Evolutionary conservation across 2,329 filamentous ascomycete species (phyloP).

Genomic region (Bipolaris victoriae): DNA sequence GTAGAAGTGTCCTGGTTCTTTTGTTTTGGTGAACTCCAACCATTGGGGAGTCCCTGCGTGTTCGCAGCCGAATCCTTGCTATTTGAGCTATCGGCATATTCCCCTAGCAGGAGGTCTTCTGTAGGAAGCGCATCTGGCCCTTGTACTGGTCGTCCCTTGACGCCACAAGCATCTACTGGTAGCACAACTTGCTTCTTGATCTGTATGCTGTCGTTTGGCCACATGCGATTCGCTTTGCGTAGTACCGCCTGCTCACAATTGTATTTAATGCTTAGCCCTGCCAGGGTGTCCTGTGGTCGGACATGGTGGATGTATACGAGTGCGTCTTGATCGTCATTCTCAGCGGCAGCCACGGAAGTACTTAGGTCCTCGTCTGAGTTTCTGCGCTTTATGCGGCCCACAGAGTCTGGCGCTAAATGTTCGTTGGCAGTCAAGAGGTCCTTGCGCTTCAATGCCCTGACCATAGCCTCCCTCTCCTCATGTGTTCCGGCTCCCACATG

Average conservation of each 20-base stretch:
- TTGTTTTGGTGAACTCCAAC: conserved; percentile 47
- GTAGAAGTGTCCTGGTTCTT: conserved; percentile 38
- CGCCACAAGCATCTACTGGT: conserved; percentile 86
- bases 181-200: conserved; percentile 79
- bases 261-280: conserved; percentile 88
- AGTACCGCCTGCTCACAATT: conserved; percentile 84
- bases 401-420: conserved; percentile 50
- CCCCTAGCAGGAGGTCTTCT: conserved; percentile 47
- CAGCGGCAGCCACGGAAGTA: conserved; percentile 57
- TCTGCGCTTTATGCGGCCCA: conserved; percentile 65
- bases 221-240: conserved; percentile 87
- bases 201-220: conserved; percentile 92
- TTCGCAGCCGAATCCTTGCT: conserved; percentile 22
- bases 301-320: conserved; percentile 92
- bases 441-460: conserved; percentile 58
- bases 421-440: conserved; percentile 55
- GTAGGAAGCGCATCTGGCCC: conserved; percentile 46
- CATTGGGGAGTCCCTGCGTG: conserved; percentile 41
- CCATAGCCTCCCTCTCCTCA: conserved; percentile 54
- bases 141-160: conserved; percentile 71
- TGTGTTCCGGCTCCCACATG: conserved; percentile 54
- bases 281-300: conserved; percentile 81
- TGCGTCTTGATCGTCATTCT: conserved; percentile 72
- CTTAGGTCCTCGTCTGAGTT: conserved; percentile 67
- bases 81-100: conserved; percentile 32